Base-by-base conservation (phyloP, 2,329 filamentous ascomycete species). In the Exophiala oligosperma region DNA sequence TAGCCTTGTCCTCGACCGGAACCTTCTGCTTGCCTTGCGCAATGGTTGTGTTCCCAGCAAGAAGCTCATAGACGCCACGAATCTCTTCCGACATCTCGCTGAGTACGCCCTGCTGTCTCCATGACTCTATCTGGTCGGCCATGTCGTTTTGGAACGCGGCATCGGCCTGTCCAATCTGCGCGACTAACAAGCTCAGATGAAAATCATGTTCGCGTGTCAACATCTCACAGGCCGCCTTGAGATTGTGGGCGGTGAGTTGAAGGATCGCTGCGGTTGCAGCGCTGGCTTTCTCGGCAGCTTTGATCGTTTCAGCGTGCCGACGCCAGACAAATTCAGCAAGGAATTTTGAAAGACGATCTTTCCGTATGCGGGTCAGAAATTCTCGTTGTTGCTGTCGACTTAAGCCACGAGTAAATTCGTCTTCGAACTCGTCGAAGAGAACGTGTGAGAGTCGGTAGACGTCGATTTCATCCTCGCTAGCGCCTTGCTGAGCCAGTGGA, bases 401-500 rank as follows among this genome's bases (percentile, higher is more conserved):
- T 23, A 79, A 71, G 37, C 72, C 72, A 2, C 69, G 70, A 9
- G 74, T 77, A 35, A 77, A 76, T 54, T 78, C 74, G 51, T 78
- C 75, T 35, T 79, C 72, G 21, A 78, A 74, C 8, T 77, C 72
- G n/a, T 86, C 79, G 69, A 96, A 99, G 2, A 99, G 81, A 38
- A 97, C 87, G 57, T 90, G 89, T 1, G 91, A 88, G 37, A 99
- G 79, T 60, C 91, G 84, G 94, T 95, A 99, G 1, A 94, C 85
- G 24, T 74, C 63, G n/a, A 69, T 67, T 63, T 78, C 75, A 28
- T 74, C 70, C 26, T 68, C 28, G 26, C 40, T 28, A n/a, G 24
- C 17, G 12, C 35, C n/a, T 23, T 57, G 47, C 26, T 59, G 50
- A 8, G 54, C 62, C 28, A 71, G 59, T 57, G 65, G 38, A 28